These are phyloP conservation scores for Gillenia trifoliata DNA, from an alignment of 306 rosid species.

Conservation along the genomic window DNA sequence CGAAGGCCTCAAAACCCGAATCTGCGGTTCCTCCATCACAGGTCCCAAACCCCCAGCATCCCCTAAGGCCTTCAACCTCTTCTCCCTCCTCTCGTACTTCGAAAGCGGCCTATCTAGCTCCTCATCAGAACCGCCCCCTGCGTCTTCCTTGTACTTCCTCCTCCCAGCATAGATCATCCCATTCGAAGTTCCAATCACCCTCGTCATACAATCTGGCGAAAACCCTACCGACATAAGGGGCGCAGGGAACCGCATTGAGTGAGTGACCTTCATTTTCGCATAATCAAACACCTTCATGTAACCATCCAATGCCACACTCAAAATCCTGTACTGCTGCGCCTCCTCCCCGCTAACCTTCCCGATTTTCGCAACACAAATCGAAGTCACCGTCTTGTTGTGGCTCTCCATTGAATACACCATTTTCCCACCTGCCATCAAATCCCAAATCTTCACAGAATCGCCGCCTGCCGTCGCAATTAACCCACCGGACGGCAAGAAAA, in stretches of 20 bases:
- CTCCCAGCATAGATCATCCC: slow-evolving; percentile 72
- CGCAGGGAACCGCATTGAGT: slow-evolving; percentile 88
- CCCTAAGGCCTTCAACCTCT: slow-evolving; percentile 4
- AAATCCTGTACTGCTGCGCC: slow-evolving; percentile 51
- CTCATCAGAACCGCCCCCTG: slow-evolving; percentile 25
- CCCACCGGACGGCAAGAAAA: slow-evolving; percentile 73
- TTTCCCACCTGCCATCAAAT: slow-evolving; percentile 80
- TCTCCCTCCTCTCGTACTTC: not conserved
- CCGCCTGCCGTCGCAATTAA: slow-evolving; percentile 82
- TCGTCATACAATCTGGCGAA: slow-evolving; percentile 52
- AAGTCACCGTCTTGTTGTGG: slow-evolving; percentile 87
- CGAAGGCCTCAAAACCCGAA: slow-evolving; percentile 47
- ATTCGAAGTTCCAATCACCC: slow-evolving; percentile 79
- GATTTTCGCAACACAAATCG: slow-evolving; percentile 53
- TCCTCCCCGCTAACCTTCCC: slow-evolving; percentile 47
- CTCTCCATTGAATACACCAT: slow-evolving; percentile 73
- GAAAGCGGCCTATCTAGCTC: not conserved
- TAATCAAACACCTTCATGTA: slow-evolving; percentile 92
- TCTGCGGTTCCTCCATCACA: slow-evolving; percentile 24
- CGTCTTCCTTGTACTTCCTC: slow-evolving; percentile 48
- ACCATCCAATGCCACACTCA: slow-evolving; percentile 92
- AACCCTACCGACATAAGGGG: slow-evolving; percentile 68
- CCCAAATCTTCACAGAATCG: slow-evolving; percentile 83
- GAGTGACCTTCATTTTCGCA: slow-evolving; percentile 58
- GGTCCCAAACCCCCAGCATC: slow-evolving; percentile 37